These are phyloP conservation scores for Colletotrichum salicis DNA, from an alignment of 2,329 filamentous ascomycete species.

Conservation along the genomic window DNA sequence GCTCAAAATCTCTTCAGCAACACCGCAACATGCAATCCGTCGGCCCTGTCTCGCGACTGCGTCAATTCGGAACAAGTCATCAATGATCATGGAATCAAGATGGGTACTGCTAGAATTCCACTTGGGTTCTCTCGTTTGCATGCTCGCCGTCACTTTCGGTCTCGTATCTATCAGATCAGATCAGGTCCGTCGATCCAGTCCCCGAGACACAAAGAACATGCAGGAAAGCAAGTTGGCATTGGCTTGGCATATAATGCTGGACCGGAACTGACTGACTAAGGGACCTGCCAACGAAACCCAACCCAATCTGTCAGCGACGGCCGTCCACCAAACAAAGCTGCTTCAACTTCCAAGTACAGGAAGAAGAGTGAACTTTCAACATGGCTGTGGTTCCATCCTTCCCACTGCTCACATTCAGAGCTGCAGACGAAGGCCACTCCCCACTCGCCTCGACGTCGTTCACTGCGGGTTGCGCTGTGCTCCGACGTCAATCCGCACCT, in stretches of 20 bases:
- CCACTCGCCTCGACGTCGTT: conserved; percentile 11
- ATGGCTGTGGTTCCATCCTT: conserved; percentile 18
- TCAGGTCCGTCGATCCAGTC: conserved; percentile 23
- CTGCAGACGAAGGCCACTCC: conserved; percentile 19
- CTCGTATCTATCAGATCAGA: conserved; percentile 26
- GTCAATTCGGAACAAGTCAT: background rate
- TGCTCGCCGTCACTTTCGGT: conserved; percentile 24
- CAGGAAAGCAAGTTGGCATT: background rate
- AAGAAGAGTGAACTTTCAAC: background rate
- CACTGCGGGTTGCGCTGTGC: background rate
- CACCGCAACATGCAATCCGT: background rate
- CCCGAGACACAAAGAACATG: background rate
- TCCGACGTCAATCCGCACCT: conserved; percentile 14
- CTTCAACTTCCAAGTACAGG: background rate
- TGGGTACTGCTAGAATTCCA: background rate
- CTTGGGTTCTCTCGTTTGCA: conserved; percentile 3
- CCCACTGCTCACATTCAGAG: conserved; percentile 8
- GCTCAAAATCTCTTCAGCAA: conserved; percentile 18
- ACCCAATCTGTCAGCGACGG: conserved; percentile 22
- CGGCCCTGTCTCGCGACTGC: conserved; percentile 3
- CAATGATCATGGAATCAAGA: background rate
- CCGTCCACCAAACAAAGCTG: conserved; percentile 11
- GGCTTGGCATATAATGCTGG: background rate
- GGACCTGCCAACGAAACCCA: conserved; percentile 20
- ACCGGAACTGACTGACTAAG: background rate